These are phyloP conservation scores for Ogataea trehalophila DNA, from an alignment of 805 yeast genomes.

Conservation along the genomic window DNA sequence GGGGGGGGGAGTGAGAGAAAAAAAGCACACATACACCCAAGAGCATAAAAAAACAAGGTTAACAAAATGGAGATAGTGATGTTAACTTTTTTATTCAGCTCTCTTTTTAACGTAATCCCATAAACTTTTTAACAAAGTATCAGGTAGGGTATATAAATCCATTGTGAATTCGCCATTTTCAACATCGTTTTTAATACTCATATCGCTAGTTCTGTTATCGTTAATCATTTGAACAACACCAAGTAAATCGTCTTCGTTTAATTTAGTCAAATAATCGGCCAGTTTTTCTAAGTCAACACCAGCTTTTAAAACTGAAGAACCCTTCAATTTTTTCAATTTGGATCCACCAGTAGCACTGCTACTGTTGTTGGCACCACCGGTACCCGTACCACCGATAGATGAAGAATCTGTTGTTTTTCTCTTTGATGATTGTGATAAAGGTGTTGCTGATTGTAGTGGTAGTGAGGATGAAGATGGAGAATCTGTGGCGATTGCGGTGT, in stretches of 20 bases:
- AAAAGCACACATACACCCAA: too few species aligned
- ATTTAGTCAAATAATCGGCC: slow-evolving; percentile 83
- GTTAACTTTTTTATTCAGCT: slow-evolving; percentile 19
- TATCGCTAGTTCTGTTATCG: slow-evolving; percentile 89
- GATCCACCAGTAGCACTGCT: slow-evolving; percentile 2
- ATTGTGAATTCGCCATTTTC: slow-evolving; percentile 97
- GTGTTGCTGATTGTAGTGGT: slow-evolving; percentile 26
- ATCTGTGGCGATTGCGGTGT: slow-evolving; percentile 2
- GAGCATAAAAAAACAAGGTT: background rate
- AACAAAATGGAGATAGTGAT: background rate
- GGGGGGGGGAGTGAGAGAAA: background rate
- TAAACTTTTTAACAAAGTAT: slow-evolving; percentile 80
- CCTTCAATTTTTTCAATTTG: slow-evolving; percentile 45
- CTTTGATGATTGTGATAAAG: slow-evolving; percentile 8
- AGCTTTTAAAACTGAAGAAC: slow-evolving; percentile 57
- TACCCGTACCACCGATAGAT: slow-evolving; percentile 6
- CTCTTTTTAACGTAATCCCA: slow-evolving; percentile 92
- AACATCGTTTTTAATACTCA: slow-evolving; percentile 92
- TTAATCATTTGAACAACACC: slow-evolving; percentile 97
- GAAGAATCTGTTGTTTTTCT: slow-evolving; percentile 4
- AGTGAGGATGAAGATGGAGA: slow-evolving; percentile 14
- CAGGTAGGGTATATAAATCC: slow-evolving; percentile 93
- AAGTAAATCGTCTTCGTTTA: slow-evolving; percentile 86
- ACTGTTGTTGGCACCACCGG: background rate
- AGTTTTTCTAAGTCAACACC: slow-evolving; percentile 82